These are phyloP conservation scores for Xylaria curta DNA, from an alignment of 495 filamentous ascomycete genomes.

Conservation along the genomic window DNA sequence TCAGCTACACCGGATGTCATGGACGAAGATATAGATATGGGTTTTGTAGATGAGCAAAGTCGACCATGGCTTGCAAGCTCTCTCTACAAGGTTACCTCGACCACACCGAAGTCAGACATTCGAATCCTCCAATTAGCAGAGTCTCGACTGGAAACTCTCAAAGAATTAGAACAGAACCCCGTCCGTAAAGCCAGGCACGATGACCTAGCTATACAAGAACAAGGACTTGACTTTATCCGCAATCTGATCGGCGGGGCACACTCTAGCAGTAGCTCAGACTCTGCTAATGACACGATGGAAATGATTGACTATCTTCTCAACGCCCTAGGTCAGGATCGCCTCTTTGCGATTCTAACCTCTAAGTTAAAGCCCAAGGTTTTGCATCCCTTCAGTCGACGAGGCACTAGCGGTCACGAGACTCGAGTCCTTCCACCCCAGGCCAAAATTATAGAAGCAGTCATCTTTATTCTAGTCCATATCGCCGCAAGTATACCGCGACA, in stretches of 20 bases:
- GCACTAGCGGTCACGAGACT: conserved; percentile 39
- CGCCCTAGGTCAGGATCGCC: conserved; percentile 72
- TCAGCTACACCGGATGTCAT: conserved; percentile 54
- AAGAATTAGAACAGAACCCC: conserved; percentile 62
- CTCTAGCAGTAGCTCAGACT: conserved; percentile 70
- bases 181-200: conserved; percentile 70
- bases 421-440: conserved; percentile 62
- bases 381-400: conserved; percentile 49
- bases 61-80: conserved; percentile 37
- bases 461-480: conserved; percentile 82
- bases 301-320: conserved; percentile 87
- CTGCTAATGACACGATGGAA: conserved; percentile 57
- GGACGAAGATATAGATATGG: conserved; percentile 70
- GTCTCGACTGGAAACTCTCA: conserved; percentile 55
- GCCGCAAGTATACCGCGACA: conserved; percentile 79
- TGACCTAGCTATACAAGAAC: conserved; percentile 85
- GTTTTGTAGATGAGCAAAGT: conserved; percentile 42
- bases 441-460: conserved; percentile 76
- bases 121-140: conserved; percentile 54
- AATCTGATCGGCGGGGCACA: conserved; percentile 81
- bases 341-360: conserved; percentile 76
- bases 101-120: conserved; percentile 22
- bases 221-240: conserved; percentile 83
- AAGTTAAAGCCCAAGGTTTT: conserved; percentile 69
- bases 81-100: conserved; percentile 34